Base-by-base conservation (phyloP, 176 grass and related monocot species). In the Zoysia japonica region DNA sequence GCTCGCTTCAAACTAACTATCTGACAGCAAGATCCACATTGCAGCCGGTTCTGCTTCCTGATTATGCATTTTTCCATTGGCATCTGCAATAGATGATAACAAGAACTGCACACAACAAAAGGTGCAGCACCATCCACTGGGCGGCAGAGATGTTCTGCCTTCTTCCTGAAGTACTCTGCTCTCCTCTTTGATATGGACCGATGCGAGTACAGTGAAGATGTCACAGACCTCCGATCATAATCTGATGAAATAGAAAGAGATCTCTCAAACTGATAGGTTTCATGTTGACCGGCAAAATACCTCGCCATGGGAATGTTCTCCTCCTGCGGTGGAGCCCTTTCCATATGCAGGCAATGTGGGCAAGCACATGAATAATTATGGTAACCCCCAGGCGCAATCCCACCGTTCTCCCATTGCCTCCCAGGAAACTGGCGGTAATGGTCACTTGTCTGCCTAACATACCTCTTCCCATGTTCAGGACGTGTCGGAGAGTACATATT, bases 111-210 rank as follows among this genome's bases (percentile, higher is more conserved):
- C 35, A 94, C 61, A 16, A 86, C 48, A 70, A 95, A 98, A 16
- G 96, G 96, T 52, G 90, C 86, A 5, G 96, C 96, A 4, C 96
- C 96, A 66, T 86, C 78, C 49, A 93, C 81, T 60, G 96, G 89
- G 40, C 76, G 83, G 69, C 86, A 95, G 77, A 62, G 72, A 70
- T 65, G 80, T 49, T 87, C 85, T 45, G 83, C 81, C 75, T 81
- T 93, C 78, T 88, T 92, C 78, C 89, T 83, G 67, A 79, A 79
- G 59, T 82, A 89, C 81, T 76, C 81, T 4, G 67, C 86, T 55
- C 88, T 89, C 84, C 68, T 84, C 65, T 88, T 84, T 3, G 88
- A 82, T 38, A 79, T 75, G 0, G 73, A 76, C 16, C 81, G 78
- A 35, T 85, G 83, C 6, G 88, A 91, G 89, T 89, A 89, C 17